Evolutionary conservation across 2,329 filamentous ascomycete genomes (phyloP), one percentile per base, ranked within the genome.

Genomic region (Fusarium buxicola): DNA sequence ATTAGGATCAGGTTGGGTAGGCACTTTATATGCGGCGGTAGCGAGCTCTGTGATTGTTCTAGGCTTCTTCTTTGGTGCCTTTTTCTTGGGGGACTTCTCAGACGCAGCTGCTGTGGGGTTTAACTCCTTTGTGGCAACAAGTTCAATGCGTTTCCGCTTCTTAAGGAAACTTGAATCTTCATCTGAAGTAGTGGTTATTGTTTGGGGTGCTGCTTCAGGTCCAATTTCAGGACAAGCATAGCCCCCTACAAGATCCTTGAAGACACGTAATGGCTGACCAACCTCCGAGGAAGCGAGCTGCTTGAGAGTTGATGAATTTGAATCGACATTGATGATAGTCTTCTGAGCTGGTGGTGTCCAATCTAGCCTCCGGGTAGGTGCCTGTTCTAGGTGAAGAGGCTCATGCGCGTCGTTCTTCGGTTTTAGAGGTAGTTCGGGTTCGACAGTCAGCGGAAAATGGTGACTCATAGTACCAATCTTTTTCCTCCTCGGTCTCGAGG

Each of bases 21-120:
- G 52, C 35, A 58, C 53, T 51, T 72, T 70, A 70, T 94, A 95
- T 5, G 87, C 86, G 11, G 91, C 89, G 2, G 89, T 94, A 10
- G 92, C 91, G 45, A 91, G 78, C 35, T 87, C 91, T 0, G 92
- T 96, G 54, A 96, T 89, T 0, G 92, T 96, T 35, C 86, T 87
- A 0, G 88, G 77, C 73, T 90, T 94, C 76, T 91, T 92, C 74
- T 86, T 88, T 4, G 82, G 77, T 6, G 80, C 78, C 64, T 86
- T 89, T 18, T 76, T 72, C 70, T 85, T 86, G 0, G 76, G 76
- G 2, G 76, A 75, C 15, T 69, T 73, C 38, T 71, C 59, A 11
- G 54, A 60, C 2, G 67, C 63, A 7, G 65, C n/a, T 4, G 36
- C 69, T 47, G 55, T 62, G 44, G 62, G 62, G 52, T 65, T 52